Conservation (phyloP, 2,329 filamentous ascomycete genomes). For the Talaromyces marneffei region DNA sequence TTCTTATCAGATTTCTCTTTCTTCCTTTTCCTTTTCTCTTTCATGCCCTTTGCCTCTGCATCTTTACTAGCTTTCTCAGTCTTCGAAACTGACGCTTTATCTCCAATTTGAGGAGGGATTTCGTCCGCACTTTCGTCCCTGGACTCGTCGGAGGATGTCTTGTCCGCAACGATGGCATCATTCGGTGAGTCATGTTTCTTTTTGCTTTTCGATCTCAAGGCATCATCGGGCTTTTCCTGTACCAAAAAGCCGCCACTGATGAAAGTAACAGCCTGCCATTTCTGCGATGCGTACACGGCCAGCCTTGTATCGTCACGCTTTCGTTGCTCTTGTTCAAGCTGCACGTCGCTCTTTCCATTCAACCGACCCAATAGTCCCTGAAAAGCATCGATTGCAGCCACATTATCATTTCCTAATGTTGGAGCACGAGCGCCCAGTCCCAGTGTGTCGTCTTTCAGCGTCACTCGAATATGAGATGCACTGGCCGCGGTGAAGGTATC, state of each 20-base stretch:
- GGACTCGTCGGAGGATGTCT: background rate
- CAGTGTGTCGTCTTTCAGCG: conserved; percentile 83
- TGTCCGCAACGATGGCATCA: background rate
- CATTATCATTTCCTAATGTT: conserved; percentile 58
- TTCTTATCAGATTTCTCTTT: conserved; percentile 23
- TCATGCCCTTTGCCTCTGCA: conserved; percentile 21
- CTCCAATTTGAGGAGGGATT: background rate
- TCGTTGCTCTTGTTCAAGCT: conserved; percentile 64
- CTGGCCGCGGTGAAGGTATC: conserved; percentile 73
- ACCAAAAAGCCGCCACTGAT: conserved; percentile 73
- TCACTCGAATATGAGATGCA: conserved; percentile 76
- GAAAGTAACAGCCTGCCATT: conserved; percentile 77
- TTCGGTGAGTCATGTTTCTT: conserved; percentile 19
- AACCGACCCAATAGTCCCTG: conserved; percentile 79
- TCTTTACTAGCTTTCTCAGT: background rate
- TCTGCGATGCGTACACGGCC: conserved; percentile 65
- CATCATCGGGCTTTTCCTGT: conserved; percentile 49
- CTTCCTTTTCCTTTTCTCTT: conserved; percentile 30
- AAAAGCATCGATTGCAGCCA: conserved; percentile 81
- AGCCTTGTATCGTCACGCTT: conserved; percentile 65
- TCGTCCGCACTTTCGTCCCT: background rate
- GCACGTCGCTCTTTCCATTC: conserved; percentile 77
- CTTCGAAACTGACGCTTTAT: background rate
- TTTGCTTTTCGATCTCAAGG: conserved; percentile 34
- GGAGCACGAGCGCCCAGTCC: conserved; percentile 78